These are phyloP conservation scores for Apiospora hydei DNA, from an alignment of 2,329 filamentous ascomycete genomes.

Conservation along the genomic window DNA sequence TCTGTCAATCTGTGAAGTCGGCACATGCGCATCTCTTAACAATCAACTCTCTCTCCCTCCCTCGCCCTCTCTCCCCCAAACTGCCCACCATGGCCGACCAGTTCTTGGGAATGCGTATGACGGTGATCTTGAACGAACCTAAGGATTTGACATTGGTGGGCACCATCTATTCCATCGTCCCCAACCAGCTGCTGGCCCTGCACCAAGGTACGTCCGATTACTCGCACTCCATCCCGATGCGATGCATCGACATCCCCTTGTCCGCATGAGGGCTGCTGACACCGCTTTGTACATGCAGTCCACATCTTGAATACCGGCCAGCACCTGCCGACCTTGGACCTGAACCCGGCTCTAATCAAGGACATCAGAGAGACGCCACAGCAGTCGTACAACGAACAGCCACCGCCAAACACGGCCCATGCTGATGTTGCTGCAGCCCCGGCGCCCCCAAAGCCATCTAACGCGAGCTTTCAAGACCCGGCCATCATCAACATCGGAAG, in stretches of 20 bases:
- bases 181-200: constrained; percentile 25
- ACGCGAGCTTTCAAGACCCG: constrained; percentile 73
- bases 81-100: constrained; percentile 20
- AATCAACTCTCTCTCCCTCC: no score
- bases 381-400: constrained; percentile 22
- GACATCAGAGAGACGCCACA: constrained; percentile 34
- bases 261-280: neutral
- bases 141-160: constrained; percentile 26
- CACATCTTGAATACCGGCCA: constrained; percentile 27
- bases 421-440: constrained; percentile 33
- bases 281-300: constrained; percentile 20
- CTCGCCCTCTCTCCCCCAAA: neutral
- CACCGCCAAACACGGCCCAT: constrained; percentile 31
- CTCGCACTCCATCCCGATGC: neutral
- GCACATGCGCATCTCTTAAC: constrained; percentile 8
- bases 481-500: constrained; percentile 77
- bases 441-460: constrained; percentile 38
- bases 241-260: neutral
- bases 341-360: constrained; percentile 34
- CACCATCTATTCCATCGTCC: constrained; percentile 26
- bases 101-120: constrained; percentile 29
- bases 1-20: neutral
- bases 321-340: constrained; percentile 21
- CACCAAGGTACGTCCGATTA: constrained; percentile 22
- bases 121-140: constrained; percentile 26